These are phyloP conservation scores for Leccinum pellstonianum DNA, from an alignment of 768 basidiomycete species.

Conservation along the genomic window DNA sequence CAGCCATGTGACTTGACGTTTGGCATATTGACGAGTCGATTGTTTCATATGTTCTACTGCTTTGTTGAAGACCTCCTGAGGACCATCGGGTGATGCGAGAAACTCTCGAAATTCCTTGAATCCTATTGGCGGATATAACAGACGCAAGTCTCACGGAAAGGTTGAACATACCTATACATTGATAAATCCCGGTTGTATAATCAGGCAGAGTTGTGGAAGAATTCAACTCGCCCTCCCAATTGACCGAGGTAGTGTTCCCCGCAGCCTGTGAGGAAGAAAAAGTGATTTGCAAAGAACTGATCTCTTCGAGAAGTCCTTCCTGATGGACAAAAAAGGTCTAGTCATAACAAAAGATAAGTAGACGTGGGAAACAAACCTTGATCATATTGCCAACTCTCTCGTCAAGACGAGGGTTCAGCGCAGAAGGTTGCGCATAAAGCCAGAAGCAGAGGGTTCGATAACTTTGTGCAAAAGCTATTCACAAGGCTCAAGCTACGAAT, in stretches of 20 bases:
- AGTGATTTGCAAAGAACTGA: conserved; percentile 48
- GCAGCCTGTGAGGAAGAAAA: conserved; percentile 9
- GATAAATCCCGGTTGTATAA: conserved; percentile 86
- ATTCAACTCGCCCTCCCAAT: background rate
- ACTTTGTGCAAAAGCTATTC: conserved; percentile 38
- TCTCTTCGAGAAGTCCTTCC: conserved; percentile 81
- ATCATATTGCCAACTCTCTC: conserved; percentile 88
- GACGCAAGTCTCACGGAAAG: background rate
- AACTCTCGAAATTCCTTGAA: conserved; percentile 87
- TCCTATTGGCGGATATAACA: conserved; percentile 48
- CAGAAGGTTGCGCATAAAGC: conserved; percentile 73
- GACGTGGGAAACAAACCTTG: conserved; percentile 44
- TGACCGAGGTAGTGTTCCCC: background rate
- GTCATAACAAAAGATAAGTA: background rate
- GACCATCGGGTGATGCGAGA: conserved; percentile 44
- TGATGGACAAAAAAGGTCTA: conserved; percentile 26
- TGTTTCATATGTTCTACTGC: conserved; percentile 81
- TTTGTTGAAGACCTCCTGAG: conserved; percentile 44
- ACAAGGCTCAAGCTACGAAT: background rate
- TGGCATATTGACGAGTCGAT: conserved; percentile 88
- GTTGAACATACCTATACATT: conserved; percentile 73
- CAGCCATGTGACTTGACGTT: conserved; percentile 90
- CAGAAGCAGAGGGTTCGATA: conserved; percentile 88
- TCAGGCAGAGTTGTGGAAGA: conserved; percentile 34
- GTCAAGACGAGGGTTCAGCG: conserved; percentile 69